These are phyloP conservation scores for Drechslerella dactyloides DNA, from an alignment of 2,329 filamentous ascomycete genomes.

Conservation along the genomic window DNA sequence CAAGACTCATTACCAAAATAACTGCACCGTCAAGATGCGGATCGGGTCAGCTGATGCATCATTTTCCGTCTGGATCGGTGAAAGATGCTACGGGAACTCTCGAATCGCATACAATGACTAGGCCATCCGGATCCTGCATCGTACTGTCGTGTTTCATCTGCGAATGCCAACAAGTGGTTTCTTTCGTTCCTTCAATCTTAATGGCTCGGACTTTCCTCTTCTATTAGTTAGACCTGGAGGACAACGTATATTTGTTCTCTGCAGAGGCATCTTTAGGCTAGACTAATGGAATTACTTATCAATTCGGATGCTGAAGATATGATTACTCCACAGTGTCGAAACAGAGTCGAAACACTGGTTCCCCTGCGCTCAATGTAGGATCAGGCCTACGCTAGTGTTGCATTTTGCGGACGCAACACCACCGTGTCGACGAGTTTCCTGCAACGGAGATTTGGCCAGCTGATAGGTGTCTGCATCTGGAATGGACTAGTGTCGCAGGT, in stretches of 20 bases:
- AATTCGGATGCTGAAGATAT: no score
- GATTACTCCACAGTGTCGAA: no score
- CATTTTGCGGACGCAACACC: not conserved
- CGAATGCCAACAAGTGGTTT: not conserved
- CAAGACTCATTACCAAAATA: not conserved
- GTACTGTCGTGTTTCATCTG: not conserved
- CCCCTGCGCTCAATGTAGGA: not conserved
- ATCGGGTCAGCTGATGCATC: slow-evolving; percentile 18
- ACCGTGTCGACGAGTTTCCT: not conserved
- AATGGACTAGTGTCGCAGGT: not conserved
- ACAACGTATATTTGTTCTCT: no score
- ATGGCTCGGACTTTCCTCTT: no score
- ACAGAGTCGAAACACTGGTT: no score
- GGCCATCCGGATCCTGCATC: not conserved
- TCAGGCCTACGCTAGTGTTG: not conserved
- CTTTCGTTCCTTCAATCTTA: no score
- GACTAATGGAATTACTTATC: no score
- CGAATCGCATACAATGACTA: slow-evolving; percentile 13
- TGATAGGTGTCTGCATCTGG: not conserved
- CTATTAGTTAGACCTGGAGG: no score
- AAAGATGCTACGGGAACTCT: slow-evolving; percentile 17
- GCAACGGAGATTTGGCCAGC: not conserved
- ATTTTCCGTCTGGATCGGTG: slow-evolving; percentile 15
- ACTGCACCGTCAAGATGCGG: slow-evolving; percentile 14
- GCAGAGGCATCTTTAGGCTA: no score